Conservation (phyloP, 2,329 filamentous ascomycete genomes). For the Cylindrodendrum hubeiense region DNA sequence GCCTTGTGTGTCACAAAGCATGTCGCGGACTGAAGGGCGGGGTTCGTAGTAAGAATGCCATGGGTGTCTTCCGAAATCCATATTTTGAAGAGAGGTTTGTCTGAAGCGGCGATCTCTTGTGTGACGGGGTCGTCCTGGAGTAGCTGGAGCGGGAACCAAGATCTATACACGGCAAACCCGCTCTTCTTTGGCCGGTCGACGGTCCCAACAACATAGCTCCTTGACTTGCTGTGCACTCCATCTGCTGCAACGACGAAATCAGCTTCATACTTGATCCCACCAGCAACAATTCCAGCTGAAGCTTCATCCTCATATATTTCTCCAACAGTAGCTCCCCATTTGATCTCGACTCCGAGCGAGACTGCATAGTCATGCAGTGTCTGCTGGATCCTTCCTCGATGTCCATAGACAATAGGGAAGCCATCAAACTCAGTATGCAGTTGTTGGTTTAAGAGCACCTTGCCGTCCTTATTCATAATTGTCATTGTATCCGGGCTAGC, state of each 20-base stretch:
- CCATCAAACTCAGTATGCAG: conserved; percentile 6
- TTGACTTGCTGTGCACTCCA: conserved; percentile 17
- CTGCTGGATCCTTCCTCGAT: conserved; percentile 5
- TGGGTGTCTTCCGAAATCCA: conserved; percentile 16
- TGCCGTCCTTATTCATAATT: neutral
- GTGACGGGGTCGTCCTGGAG: neutral
- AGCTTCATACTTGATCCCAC: conserved; percentile 1
- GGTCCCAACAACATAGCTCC: neutral
- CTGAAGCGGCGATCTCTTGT: neutral
- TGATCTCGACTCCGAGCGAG: conserved; percentile 2
- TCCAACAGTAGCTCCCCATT: neutral
- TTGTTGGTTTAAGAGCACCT: conserved; percentile 1
- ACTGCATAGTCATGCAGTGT: neutral
- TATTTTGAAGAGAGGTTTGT: neutral
- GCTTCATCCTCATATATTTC: neutral
- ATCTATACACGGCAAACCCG: conserved; percentile 13
- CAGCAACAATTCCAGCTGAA: neutral
- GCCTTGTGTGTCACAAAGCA: conserved; percentile 20
- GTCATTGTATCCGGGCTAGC: conserved; percentile 3
- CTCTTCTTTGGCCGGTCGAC: conserved; percentile 11
- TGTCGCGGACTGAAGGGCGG: neutral
- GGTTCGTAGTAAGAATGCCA: conserved; percentile 13
- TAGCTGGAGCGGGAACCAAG: conserved; percentile 8
- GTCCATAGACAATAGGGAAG: conserved; percentile 1
- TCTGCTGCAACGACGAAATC: conserved; percentile 13